Percentiles rank a stretch among this genome's conserved stretches.
phyloP scores from a whole-genome alignment of 176 grass and related monocot species.

The Juncus effusus region DNA sequence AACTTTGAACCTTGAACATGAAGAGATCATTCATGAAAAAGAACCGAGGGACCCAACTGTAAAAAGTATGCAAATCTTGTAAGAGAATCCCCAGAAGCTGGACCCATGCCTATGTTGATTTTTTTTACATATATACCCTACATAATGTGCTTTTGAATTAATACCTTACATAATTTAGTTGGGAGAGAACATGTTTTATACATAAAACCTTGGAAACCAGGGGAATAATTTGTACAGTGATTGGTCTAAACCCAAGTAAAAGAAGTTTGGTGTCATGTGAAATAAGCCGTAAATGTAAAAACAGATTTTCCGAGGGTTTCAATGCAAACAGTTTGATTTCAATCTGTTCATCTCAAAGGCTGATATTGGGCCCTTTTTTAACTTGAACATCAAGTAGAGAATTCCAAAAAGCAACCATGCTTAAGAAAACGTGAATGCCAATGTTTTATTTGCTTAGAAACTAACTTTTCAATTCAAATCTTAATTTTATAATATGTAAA shows the following conservation, averaged over 20 bases:
- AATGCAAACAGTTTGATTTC: conserved; percentile 17
- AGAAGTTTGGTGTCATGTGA: conserved; percentile 12
- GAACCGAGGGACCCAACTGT: background rate
- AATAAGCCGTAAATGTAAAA: background rate
- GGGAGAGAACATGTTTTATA: background rate
- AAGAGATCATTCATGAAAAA: conserved; percentile 16
- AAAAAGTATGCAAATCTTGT: background rate
- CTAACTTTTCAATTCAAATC: conserved; percentile 4
- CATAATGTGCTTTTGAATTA: background rate
- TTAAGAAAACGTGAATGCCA: background rate
- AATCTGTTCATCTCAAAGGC: background rate
- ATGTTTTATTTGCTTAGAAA: conserved; percentile 21
- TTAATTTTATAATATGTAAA: conserved; percentile 3
- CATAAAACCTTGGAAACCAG: background rate
- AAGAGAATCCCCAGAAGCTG: conserved; percentile 8
- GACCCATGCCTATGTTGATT: background rate
- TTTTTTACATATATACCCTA: background rate
- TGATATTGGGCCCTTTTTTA: conserved; percentile 11
- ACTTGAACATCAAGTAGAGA: conserved; percentile 17
- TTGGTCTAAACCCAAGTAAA: background rate
- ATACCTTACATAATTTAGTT: background rate
- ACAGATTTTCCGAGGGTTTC: background rate
- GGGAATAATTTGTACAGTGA: background rate
- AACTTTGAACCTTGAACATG: conserved; percentile 17
- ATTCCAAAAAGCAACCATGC: conserved; percentile 16